Base-by-base conservation (phyloP, 2,329 filamentous ascomycete genomes). In the Phaeosphaeriaceae sp. region DNA sequence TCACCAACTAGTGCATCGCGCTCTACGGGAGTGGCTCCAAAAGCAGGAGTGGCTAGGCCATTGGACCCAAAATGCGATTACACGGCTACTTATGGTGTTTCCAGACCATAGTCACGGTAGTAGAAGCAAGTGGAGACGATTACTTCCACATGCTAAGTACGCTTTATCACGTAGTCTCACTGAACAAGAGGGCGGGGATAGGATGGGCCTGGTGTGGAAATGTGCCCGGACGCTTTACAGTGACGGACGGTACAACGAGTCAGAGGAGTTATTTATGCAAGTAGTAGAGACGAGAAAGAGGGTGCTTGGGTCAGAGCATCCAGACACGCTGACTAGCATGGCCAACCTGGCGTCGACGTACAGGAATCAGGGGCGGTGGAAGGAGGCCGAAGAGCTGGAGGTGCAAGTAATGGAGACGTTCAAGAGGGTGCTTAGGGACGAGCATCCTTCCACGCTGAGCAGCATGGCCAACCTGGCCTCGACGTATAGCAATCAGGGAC, bases 91-190 rank as follows among this genome's bases (percentile, higher is more conserved):
- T n/a, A 3, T 21, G n/a, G 54, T 64, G 40, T 65, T 62, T 23
- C 58, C 52, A 41, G 29, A 55, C 29, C 2, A 46, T 32, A 21
- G 50, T 46, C 42, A 62, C 30, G 26, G 37, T 26, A 58, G 52
- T 34, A 58, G 55, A 51, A 63, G 56, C 35, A 62, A 58, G 20
- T 62, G 50, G 60, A 62, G 54, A 46, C 50, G 51, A 48, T 40
- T 58, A 17, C 51, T 63, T 34, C 52, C 50, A 12, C 54, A 61
- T 55, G 50, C 50, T 12, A 28, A 52, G 42, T 59, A 54, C 29
- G 45, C 42, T 49, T 40, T 62, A 30, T 56, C 48, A 28, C 37
- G 54, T 43, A 52, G 35, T 41, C 16, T 16, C 7, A 12, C 21
- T 16, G 23, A 44, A 17, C 1, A 56, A 18, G 42, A 58, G 2